Evolutionary conservation across 225 moss, liverwort and hornwort genomes (phyloP).

Genomic region (Climacium dendroides): DNA sequence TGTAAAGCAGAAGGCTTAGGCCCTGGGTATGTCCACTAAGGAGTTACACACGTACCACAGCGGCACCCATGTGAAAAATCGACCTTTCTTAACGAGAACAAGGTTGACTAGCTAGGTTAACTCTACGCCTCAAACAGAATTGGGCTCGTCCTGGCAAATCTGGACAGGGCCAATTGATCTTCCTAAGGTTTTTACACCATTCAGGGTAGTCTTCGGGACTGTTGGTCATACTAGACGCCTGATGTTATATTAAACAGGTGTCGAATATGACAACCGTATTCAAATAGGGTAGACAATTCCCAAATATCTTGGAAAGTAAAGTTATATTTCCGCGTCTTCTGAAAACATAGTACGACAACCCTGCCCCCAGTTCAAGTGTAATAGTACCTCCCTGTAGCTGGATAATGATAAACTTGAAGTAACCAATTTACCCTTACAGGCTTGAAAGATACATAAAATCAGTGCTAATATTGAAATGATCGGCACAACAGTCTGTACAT

Average conservation of each 20-base stretch:
- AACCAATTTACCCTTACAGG: not conserved
- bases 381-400: not conserved
- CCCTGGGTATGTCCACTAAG: not conserved
- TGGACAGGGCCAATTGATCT: not conserved
- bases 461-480: not conserved
- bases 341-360: not conserved
- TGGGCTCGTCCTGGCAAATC: not conserved
- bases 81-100: not conserved
- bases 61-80: not conserved
- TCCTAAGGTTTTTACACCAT: not conserved
- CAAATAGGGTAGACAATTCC: not conserved
- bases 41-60: not conserved
- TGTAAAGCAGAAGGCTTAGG: not conserved
- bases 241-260: not conserved
- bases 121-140: not conserved
- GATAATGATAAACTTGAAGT: not conserved
- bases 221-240: not conserved
- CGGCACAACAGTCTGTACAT: not conserved
- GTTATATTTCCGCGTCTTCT: not conserved
- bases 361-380: not conserved
- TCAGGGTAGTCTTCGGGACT: not conserved
- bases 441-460: not conserved
- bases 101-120: not conserved
- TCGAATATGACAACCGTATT: not conserved
- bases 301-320: not conserved